Percentiles rank a stretch among this genome's conserved stretches.
Evolutionary conservation across 164 flowering plant species (phyloP).

Genomic region (Vitis labrusca): DNA sequence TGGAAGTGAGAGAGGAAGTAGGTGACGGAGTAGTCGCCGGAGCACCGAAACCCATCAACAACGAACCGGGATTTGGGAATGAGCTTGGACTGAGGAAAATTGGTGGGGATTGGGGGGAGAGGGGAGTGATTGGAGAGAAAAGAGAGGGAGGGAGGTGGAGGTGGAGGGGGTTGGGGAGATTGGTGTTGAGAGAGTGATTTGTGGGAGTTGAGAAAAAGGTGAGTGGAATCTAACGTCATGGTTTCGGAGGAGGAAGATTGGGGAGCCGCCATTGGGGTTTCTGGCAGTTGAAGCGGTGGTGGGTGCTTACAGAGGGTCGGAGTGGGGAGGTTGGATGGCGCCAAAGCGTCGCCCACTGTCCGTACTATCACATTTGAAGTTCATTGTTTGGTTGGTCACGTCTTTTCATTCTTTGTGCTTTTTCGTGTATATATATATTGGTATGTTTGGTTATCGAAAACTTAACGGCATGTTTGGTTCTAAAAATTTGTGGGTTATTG

Average conservation of each 20-base stretch:
- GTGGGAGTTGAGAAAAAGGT: conserved; percentile 40
- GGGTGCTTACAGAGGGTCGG: not conserved
- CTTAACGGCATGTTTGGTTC: no score
- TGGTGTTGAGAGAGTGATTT: conserved; percentile 15
- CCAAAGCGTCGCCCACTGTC: not conserved
- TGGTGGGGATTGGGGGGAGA: conserved; percentile 41
- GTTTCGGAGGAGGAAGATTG: conserved; percentile 22
- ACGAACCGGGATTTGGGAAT: conserved; percentile 74
- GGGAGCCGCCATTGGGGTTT: conserved; percentile 9
- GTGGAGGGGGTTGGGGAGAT: no score
- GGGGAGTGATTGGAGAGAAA: conserved; percentile 34
- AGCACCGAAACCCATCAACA: conserved; percentile 64
- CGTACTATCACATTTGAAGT: no score
- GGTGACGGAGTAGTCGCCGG: conserved; percentile 60
- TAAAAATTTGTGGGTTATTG: no score
- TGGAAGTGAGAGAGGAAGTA: conserved; percentile 95
- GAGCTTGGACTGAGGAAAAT: conserved; percentile 57
- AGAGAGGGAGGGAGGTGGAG: conserved; percentile 14
- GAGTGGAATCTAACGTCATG: conserved; percentile 43
- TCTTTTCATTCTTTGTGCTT: no score
- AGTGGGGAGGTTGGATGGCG: not conserved
- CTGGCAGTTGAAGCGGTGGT: not conserved
- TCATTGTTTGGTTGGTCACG: no score
- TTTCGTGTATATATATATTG: no score
- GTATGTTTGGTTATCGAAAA: no score